phyloP scores from a whole-genome alignment of 257 asterid species.

The Eustoma russellianum region DNA sequence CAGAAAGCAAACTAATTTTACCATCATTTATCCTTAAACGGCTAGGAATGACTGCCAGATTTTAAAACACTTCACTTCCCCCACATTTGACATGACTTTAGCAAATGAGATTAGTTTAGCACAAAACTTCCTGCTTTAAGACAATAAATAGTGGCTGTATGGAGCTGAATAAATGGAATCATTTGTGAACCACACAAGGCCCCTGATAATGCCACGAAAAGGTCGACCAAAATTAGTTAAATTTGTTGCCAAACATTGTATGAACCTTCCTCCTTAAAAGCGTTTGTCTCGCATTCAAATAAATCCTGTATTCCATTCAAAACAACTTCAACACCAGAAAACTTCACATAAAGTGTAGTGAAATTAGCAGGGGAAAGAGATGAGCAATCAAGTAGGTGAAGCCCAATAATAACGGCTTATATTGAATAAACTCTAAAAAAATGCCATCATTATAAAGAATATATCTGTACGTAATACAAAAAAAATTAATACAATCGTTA shows the following conservation, averaged over 20 bases:
- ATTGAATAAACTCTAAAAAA: conserved; percentile 6
- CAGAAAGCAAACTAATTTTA: not conserved
- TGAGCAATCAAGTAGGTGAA: not conserved
- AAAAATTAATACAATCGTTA: conserved; percentile 31
- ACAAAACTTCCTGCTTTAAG: conserved; percentile 1
- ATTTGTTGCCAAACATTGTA: not conserved
- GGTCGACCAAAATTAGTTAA: not conserved
- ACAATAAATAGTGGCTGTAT: not conserved
- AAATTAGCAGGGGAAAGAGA: conserved; percentile 7
- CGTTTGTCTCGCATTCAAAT: conserved; percentile 1
- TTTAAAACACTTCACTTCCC: not conserved
- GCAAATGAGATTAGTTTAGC: not conserved
- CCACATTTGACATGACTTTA: not conserved
- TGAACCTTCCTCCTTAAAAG: not conserved
- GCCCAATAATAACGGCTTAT: conserved; percentile 4
- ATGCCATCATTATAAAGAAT: conserved; percentile 5
- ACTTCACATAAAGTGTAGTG: not conserved
- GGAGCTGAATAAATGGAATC: not conserved
- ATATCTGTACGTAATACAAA: conserved; percentile 9
- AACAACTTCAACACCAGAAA: not conserved
- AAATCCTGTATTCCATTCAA: not conserved
- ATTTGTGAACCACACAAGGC: not conserved
- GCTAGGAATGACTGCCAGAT: not conserved
- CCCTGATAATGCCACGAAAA: not conserved
- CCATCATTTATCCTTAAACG: conserved; percentile 3